Conservation (phyloP, 331 rosid species). For the Stylosanthes scabra region DNA sequence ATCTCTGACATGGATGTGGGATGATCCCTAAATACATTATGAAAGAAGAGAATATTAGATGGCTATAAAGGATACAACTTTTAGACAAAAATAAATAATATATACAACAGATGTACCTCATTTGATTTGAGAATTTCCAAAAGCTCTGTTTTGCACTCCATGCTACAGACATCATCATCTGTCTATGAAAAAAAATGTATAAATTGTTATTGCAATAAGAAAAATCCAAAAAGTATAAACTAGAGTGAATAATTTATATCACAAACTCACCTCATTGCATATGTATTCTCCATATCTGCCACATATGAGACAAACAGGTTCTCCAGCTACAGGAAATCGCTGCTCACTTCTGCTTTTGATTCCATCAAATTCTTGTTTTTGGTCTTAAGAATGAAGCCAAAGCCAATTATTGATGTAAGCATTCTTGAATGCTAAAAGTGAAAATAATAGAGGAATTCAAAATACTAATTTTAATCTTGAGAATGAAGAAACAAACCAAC, state of each 20-base stretch:
- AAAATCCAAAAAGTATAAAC: conserved; percentile 20
- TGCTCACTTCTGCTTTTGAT: conserved; percentile 72
- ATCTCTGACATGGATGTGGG: conserved; percentile 41
- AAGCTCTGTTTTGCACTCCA: conserved; percentile 84
- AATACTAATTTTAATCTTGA: conserved; percentile 14
- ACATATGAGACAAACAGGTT: conserved; percentile 83
- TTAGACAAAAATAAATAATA: conserved; percentile 1
- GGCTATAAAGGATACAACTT: conserved; percentile 28
- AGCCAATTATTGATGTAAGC: conserved; percentile 26
- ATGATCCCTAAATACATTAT: conserved; percentile 51
- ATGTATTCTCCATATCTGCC: conserved; percentile 92
- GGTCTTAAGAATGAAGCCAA: conserved; percentile 42
- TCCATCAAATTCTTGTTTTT: conserved; percentile 44
- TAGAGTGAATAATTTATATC: not conserved
- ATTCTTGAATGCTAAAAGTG: not conserved
- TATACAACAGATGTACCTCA: conserved; percentile 47
- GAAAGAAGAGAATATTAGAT: conserved; percentile 27
- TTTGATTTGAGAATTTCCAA: conserved; percentile 53
- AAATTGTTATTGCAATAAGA: conserved; percentile 1
- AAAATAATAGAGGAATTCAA: not conserved
- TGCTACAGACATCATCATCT: conserved; percentile 86
- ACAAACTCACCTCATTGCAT: conserved; percentile 70
- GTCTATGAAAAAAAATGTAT: conserved; percentile 56
- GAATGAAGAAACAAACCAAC: conserved; percentile 56
- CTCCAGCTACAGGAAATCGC: conserved; percentile 74